Evolutionary conservation across 768 basidiomycete species (phyloP).

Genomic region (Hydnomerulius pinastri): DNA sequence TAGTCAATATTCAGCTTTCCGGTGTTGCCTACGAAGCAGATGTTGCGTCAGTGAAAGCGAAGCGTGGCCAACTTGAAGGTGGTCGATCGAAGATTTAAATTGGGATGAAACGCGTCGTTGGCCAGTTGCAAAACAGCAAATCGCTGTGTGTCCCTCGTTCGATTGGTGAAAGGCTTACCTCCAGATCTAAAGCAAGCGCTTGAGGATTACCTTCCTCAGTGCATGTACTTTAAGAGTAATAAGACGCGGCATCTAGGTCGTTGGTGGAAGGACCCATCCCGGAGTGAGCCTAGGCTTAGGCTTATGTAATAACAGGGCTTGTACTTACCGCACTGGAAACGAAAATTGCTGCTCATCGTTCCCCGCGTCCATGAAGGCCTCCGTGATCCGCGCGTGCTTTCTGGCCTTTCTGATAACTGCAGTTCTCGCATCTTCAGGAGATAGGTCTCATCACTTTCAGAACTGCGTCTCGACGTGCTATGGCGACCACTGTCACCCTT

Average conservation of each 20-base stretch:
- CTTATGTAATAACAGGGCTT: slow-evolving; percentile 18
- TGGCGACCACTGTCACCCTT: slow-evolving; percentile 31
- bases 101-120: background rate
- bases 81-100: too few species aligned
- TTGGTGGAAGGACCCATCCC: too few species aligned
- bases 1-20: background rate
- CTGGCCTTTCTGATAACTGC: slow-evolving; percentile 13
- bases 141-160: too few species aligned
- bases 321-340: too few species aligned
- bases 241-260: too few species aligned
- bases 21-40: background rate
- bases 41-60: too few species aligned
- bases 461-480: slow-evolving; percentile 39
- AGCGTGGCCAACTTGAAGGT: background rate
- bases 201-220: too few species aligned
- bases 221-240: too few species aligned
- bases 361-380: slow-evolving; percentile 16
- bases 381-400: slow-evolving; percentile 11
- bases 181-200: background rate
- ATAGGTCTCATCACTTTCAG: slow-evolving; percentile 36
- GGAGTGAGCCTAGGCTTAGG: too few species aligned
- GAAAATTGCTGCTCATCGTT: too few species aligned
- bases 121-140: background rate
- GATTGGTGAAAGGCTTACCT: background rate
- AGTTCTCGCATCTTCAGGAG: slow-evolving; percentile 31